Evolutionary conservation across 108 stramenopile genomes (phyloP).

Genomic region (Pseudonitzschia pungens): DNA sequence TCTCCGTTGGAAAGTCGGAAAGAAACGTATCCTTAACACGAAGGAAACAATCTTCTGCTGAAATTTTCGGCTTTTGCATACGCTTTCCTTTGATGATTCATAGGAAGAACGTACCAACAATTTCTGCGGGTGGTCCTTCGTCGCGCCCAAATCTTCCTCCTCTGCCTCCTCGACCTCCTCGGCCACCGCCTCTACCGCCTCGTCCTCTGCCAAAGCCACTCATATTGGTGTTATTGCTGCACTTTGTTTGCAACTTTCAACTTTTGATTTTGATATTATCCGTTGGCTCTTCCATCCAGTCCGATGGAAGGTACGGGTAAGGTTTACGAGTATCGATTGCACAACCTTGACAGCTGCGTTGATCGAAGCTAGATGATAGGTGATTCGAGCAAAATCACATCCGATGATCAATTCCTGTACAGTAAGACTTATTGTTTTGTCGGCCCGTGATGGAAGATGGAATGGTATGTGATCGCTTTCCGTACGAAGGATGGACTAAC

Average conservation of each 20-base stretch:
- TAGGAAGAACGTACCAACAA: constrained; percentile 69
- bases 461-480: background rate
- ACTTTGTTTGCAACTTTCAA: background rate
- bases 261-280: too few species aligned
- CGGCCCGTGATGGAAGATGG: background rate
- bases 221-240: background rate
- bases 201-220: constrained; percentile 40
- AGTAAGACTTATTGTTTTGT: background rate
- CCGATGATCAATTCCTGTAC: too few species aligned
- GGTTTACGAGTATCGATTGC: too few species aligned
- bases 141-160: constrained; percentile 43
- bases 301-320: background rate
- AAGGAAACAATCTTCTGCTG: too few species aligned
- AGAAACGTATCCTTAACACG: too few species aligned
- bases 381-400: background rate
- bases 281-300: background rate
- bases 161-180: constrained; percentile 23
- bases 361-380: background rate
- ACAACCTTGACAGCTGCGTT: background rate
- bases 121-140: constrained; percentile 83
- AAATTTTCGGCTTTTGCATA: too few species aligned
- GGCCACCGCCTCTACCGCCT: constrained; percentile 38
- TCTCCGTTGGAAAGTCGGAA: too few species aligned
- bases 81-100: too few species aligned
- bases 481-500: background rate